phyloP scores from a whole-genome alignment of 176 grass and related monocot genomes.

The Juncus inflexus region DNA sequence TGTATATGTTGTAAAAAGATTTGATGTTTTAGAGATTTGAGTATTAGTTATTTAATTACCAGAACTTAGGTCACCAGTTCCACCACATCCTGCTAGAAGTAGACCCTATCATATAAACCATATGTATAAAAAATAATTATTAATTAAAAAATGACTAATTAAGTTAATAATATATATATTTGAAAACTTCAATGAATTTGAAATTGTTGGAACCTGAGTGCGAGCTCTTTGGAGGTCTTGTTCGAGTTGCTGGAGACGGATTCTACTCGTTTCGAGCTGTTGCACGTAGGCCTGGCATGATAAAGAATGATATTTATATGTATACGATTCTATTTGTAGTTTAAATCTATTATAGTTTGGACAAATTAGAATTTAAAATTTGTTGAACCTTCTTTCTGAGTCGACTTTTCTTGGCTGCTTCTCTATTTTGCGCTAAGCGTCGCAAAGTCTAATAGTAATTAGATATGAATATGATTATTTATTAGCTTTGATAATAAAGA shows the following conservation, averaged over 20 bases:
- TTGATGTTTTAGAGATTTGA: neutral
- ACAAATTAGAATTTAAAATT: neutral
- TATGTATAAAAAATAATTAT: no score
- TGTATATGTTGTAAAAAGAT: neutral
- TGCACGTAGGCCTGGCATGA: constrained; percentile 80
- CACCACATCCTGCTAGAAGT: constrained; percentile 67
- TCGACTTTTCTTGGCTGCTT: constrained; percentile 95
- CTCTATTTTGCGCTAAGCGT: constrained; percentile 93
- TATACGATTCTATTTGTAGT: neutral
- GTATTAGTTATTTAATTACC: constrained; percentile 38
- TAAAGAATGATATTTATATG: neutral
- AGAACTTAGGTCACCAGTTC: constrained; percentile 57
- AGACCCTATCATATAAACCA: constrained; percentile 56
- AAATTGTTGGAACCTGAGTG: constrained; percentile 58
- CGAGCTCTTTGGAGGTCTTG: constrained; percentile 85
- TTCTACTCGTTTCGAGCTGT: constrained; percentile 83
- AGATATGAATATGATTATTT: neutral
- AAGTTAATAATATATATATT: constrained; percentile 13
- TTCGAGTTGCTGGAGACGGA: constrained; percentile 89
- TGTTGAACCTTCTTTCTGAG: constrained; percentile 81
- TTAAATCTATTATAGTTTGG: neutral
- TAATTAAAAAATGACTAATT: constrained; percentile 14
- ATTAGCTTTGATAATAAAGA: constrained; percentile 16
- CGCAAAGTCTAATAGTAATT: constrained; percentile 51
- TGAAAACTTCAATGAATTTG: constrained; percentile 22